A percentile compares a stretch with the other conserved stretches of the same genome.
These are phyloP conservation scores for Chaetomium tenue DNA, from an alignment of 495 filamentous ascomycete species.

Conservation along the genomic window DNA sequence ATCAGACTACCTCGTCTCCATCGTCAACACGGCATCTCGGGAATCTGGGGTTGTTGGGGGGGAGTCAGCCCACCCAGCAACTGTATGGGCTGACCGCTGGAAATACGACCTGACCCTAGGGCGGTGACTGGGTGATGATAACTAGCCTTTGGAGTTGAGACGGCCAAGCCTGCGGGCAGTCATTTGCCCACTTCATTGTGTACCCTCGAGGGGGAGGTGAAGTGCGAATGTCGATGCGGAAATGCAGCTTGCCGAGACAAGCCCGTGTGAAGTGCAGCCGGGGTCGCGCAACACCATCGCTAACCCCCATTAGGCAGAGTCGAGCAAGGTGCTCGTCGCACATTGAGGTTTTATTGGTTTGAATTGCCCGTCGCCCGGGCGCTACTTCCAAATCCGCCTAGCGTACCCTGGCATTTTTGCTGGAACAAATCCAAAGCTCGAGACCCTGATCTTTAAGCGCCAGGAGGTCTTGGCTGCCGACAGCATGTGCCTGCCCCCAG, in stretches of 20 bases:
- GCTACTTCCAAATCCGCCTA: slow-evolving; percentile 17
- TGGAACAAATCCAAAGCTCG: slow-evolving; percentile 6
- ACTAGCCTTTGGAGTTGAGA: background rate
- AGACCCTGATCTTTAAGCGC: slow-evolving; percentile 26
- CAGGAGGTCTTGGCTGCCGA: slow-evolving; percentile 20
- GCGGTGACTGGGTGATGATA: slow-evolving; percentile 16
- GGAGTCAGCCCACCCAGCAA: background rate
- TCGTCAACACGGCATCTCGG: background rate
- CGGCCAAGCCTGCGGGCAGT: background rate
- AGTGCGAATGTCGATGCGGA: slow-evolving; percentile 5
- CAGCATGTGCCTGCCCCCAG: background rate
- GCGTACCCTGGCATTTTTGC: slow-evolving; percentile 13
- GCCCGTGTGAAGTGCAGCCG: slow-evolving; percentile 6
- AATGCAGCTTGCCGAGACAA: slow-evolving; percentile 7
- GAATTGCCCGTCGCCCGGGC: background rate
- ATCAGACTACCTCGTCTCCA: background rate
- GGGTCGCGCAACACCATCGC: slow-evolving; percentile 5
- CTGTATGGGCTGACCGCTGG: background rate
- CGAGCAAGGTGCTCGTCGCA: too few relatives aligned
- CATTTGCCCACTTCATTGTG: slow-evolving; percentile 3
- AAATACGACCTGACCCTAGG: too few relatives aligned
- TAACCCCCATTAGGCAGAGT: background rate
- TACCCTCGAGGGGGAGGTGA: background rate
- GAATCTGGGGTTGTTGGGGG: background rate
- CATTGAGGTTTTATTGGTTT: background rate